Conservation (phyloP, 192 early-diverging fungal genomes). For the Coemansia sp. region DNA sequence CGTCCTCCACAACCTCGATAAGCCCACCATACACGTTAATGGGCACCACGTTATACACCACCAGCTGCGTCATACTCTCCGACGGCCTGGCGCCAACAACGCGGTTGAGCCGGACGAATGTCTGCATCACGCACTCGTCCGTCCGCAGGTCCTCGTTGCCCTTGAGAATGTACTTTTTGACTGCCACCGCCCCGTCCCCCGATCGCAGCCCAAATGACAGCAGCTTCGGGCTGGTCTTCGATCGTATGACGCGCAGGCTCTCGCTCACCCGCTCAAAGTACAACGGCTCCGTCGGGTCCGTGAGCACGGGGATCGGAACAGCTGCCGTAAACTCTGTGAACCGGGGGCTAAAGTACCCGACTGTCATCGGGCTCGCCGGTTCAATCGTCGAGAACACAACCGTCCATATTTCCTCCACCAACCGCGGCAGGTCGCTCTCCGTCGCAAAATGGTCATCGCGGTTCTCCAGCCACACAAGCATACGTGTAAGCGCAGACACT, state of each 20-base stretch:
- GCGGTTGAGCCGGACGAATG: constrained; percentile 36
- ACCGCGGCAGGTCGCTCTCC: not conserved
- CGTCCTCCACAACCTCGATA: constrained; percentile 88
- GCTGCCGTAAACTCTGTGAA: constrained; percentile 15
- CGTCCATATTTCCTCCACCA: constrained; percentile 20
- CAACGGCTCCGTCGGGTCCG: constrained; percentile 20
- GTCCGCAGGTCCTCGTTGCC: constrained; percentile 91
- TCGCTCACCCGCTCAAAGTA: constrained; percentile 22
- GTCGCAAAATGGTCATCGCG: not conserved
- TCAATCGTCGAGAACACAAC: constrained; percentile 20
- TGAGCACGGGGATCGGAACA: constrained; percentile 37
- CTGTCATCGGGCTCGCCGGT: constrained; percentile 5
- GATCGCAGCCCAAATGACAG: constrained; percentile 54
- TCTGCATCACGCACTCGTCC: constrained; percentile 90
- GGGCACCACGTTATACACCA: constrained; percentile 69
- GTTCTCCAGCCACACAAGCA: constrained; percentile 19
- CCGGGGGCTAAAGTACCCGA: constrained; percentile 10
- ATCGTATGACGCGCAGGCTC: constrained; percentile 28
- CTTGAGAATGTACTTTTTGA: constrained; percentile 82
- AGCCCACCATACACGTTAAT: constrained; percentile 82
- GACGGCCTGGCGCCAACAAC: not conserved
- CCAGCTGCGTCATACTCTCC: not conserved
- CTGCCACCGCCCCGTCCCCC: constrained; percentile 54
- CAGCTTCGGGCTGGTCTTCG: constrained; percentile 92
- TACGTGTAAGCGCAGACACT: constrained; percentile 6